Evolutionary conservation across 2,329 filamentous ascomycete genomes (phyloP).

Genomic region (Epichloe amarillans): DNA sequence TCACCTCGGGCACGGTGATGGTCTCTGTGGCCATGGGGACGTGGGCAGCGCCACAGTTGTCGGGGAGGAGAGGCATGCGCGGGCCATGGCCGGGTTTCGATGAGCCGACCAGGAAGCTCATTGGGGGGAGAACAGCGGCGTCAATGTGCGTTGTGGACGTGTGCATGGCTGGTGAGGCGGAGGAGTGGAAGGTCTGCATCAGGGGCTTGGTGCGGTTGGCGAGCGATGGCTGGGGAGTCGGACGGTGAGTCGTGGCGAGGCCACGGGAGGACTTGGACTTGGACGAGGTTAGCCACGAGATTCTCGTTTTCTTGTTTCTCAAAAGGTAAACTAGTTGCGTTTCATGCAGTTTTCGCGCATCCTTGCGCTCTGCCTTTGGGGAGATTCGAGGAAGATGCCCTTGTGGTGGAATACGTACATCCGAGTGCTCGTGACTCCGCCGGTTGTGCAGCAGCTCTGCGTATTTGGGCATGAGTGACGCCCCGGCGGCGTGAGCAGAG

Average conservation of each 20-base stretch:
- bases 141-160: constrained; percentile 31
- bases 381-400: background rate
- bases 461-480: constrained; percentile 32
- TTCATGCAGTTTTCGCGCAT: background rate
- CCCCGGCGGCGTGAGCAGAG: constrained; percentile 23
- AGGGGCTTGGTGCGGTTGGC: constrained; percentile 36
- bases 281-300: constrained; percentile 2
- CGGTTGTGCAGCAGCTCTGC: constrained; percentile 30
- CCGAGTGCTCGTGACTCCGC: constrained; percentile 21
- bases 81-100: constrained; percentile 25
- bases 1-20: constrained; percentile 33
- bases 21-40: constrained; percentile 28
- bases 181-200: constrained; percentile 50
- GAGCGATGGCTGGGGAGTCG: constrained; percentile 30
- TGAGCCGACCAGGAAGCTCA: constrained; percentile 19
- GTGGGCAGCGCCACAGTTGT: constrained; percentile 37
- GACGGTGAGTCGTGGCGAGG: constrained; percentile 34
- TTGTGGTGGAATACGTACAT: constrained; percentile 22
- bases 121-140: constrained; percentile 37
- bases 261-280: constrained; percentile 21
- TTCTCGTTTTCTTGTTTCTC: background rate
- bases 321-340: background rate
- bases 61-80: constrained; percentile 46
- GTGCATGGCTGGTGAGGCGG: constrained; percentile 30
- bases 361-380: background rate